Evolutionary conservation across 148 eudicot genomes (phyloP), one percentile per base, ranked within the genome.

Genomic region (Oxyria digyna): DNA sequence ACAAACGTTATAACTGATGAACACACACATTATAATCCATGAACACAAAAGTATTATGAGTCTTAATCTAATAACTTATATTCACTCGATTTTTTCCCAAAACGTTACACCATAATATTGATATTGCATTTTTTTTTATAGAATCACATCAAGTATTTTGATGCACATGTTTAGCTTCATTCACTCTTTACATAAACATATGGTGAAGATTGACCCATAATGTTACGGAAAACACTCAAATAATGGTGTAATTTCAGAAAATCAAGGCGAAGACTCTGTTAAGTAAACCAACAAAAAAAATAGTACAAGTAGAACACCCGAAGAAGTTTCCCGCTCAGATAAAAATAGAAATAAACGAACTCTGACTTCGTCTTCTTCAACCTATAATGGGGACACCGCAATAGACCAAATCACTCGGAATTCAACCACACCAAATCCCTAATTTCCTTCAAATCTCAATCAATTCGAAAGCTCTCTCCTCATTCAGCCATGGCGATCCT

Each of bases 401-500:
- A 59, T 59, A 29, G 38, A 59, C 65, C 65, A 26, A 14, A 57
- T 57, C 33, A 10, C 62, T 4, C n/a, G 14, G 15, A 27, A 13
- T 31, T 33, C 31, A 59, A 59, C 37, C 37, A 54, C 17, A 24
- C 37, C 65, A 23, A 23, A 59, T 29, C 65, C 65, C 65, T 59
- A 59, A 38, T 27, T 29, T 54, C 37, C n/a, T 57, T 57, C n/a
- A 57, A 57, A 13, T 55, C 32, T 55, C 62, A 3, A 24, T 55
- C 45, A 42, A 66, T 38, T 24, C 1, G 69, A 40, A 27, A 66
- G 31, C 70, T 68, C 55, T 35, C 18, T 13, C 20, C 13, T 8
- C 18, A 21, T 23, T 13, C 38, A 43, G 35, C 52, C 71, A 77
- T 81, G 84, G 65, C 65, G 65, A 27, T 59, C 37, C 18, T 33